phyloP scores from a whole-genome alignment of 345 rosid species.

The Eucalyptus sp. region DNA sequence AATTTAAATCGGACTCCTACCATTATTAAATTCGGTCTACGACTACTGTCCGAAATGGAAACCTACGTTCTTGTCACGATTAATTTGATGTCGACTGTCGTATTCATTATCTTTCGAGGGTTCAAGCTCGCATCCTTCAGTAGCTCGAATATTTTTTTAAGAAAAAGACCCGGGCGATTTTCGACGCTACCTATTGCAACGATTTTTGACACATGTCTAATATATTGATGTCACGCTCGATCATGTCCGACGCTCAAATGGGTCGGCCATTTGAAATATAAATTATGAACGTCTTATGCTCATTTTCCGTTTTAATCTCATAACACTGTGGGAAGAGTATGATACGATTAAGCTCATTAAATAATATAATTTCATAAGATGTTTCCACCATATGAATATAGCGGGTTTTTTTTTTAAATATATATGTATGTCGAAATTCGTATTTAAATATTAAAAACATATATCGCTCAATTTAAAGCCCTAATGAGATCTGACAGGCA shows the following conservation, averaged over 20 bases:
- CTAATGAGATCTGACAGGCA: accelerated
- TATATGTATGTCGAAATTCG: background rate
- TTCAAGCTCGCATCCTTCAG: background rate
- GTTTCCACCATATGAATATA: background rate
- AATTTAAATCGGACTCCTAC: background rate
- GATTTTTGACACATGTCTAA: background rate
- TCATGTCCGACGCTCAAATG: background rate
- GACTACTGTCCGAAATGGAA: background rate
- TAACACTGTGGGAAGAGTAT: accelerated
- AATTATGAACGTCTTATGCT: background rate
- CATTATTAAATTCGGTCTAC: background rate
- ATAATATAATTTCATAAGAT: background rate
- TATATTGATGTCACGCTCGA: background rate
- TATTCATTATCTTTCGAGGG: background rate
- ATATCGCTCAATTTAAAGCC: accelerated
- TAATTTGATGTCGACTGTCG: background rate
- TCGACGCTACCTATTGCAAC: background rate
- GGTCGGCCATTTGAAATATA: background rate
- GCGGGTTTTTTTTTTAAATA: background rate
- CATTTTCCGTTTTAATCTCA: background rate
- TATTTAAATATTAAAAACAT: background rate
- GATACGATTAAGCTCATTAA: background rate
- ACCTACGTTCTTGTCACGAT: background rate
- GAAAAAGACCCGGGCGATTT: background rate
- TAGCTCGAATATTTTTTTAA: background rate